Percentiles rank a stretch among this genome's conserved stretches.
These are phyloP conservation scores for Pleurozium schreberi DNA, from an alignment of 225 moss, liverwort and hornwort species.

Conservation along the genomic window DNA sequence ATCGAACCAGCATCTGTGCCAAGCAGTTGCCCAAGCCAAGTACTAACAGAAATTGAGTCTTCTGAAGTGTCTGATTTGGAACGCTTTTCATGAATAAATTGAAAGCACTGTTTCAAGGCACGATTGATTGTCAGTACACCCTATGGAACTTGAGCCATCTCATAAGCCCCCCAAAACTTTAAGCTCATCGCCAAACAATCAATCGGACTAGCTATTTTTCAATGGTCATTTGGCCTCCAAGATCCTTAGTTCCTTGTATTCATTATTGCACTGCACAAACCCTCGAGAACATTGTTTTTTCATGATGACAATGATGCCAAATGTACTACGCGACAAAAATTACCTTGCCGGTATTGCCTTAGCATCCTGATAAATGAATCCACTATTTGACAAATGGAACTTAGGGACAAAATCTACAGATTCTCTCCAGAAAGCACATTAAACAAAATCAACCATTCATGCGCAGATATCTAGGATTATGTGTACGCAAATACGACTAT, in stretches of 20 bases:
- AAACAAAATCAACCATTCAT: background rate
- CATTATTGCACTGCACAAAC: background rate
- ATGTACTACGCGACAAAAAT: background rate
- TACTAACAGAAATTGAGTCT: background rate
- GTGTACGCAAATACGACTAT: background rate
- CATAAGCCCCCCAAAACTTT: background rate
- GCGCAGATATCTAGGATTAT: background rate
- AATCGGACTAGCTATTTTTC: background rate
- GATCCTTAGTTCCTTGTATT: background rate
- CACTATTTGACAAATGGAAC: background rate
- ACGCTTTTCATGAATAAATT: background rate
- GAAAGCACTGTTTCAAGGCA: conserved; percentile 5
- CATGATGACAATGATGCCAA: background rate
- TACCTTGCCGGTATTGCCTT: background rate
- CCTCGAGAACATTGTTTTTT: background rate
- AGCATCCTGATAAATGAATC: background rate
- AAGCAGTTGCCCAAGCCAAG: conserved; percentile 16
- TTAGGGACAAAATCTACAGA: background rate
- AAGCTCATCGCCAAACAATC: background rate
- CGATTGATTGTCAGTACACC: background rate
- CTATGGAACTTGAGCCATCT: conserved; percentile 1
- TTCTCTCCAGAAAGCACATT: background rate
- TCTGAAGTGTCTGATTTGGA: background rate
- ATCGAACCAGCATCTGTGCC: conserved; percentile 1
- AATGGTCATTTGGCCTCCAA: background rate